A percentile compares a stretch with the other conserved stretches of the same genome.
phyloP scores from a whole-genome alignment of 345 rosid species.

The Gossypium bickii region DNA sequence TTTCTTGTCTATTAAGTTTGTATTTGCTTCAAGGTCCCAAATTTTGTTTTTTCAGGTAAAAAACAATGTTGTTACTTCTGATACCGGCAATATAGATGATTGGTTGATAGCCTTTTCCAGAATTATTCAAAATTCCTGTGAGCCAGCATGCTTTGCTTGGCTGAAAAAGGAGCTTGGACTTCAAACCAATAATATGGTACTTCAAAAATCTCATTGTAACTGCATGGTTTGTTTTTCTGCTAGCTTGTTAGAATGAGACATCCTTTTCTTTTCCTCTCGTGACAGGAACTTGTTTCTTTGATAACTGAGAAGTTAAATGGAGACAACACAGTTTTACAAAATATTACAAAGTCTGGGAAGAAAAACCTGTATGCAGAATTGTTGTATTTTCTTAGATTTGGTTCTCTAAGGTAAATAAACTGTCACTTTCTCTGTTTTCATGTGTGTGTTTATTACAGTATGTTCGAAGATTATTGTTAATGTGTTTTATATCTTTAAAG shows the following conservation, averaged over 20 bases:
- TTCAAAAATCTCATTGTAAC: background rate
- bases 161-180: slow-evolving; percentile 45
- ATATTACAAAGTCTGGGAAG: slow-evolving; percentile 73
- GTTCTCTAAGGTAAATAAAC: slow-evolving; percentile 41
- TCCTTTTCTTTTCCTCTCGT: slow-evolving; percentile 3
- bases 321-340: slow-evolving; percentile 49
- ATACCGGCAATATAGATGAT: slow-evolving; percentile 33
- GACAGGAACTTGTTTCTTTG: slow-evolving; percentile 54
- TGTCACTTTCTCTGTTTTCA: background rate
- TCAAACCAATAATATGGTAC: slow-evolving; percentile 48
- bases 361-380: slow-evolving; percentile 77
- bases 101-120: slow-evolving; percentile 45
- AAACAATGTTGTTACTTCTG: slow-evolving; percentile 24
- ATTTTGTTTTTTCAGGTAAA: slow-evolving; percentile 47
- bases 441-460: background rate
- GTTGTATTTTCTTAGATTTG: slow-evolving; percentile 54
- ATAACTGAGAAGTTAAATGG: slow-evolving; percentile 60
- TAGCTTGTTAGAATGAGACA: slow-evolving; percentile 2
- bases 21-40: slow-evolving; percentile 13
- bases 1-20: background rate
- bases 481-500: background rate
- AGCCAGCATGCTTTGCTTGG: slow-evolving; percentile 62
- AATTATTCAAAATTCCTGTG: slow-evolving; percentile 47
- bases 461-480: background rate
- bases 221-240: background rate